Percentiles rank a stretch among this genome's conserved stretches.
Evolutionary conservation across 2,329 filamentous ascomycete genomes (phyloP).

Genomic region (Scortechinia acanthostroma): DNA sequence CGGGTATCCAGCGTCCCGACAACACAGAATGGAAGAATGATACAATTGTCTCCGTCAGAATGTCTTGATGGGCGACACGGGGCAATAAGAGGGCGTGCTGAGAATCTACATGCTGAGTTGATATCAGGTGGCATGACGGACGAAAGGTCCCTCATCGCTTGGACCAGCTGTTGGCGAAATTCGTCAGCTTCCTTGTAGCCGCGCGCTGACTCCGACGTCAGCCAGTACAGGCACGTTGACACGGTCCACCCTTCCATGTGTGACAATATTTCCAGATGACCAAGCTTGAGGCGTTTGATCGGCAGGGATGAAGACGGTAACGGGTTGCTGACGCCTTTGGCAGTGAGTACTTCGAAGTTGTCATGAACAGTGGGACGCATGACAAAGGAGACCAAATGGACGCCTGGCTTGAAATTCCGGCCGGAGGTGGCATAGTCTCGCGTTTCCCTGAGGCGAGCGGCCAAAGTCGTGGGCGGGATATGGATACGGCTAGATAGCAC

Average conservation of each 20-base stretch:
- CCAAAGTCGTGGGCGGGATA: slow-evolving; percentile 34
- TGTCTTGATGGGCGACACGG: neutral
- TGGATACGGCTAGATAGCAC: slow-evolving; percentile 46
- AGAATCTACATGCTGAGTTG: slow-evolving; percentile 14
- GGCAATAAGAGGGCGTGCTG: neutral
- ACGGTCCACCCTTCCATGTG: neutral
- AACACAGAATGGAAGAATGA: slow-evolving; percentile 30
- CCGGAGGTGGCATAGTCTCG: slow-evolving; percentile 23
- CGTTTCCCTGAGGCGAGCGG: slow-evolving; percentile 35
- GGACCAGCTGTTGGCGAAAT: neutral
- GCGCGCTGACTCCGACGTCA: neutral
- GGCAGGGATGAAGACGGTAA: slow-evolving; percentile 26
- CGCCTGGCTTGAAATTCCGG: slow-evolving; percentile 17
- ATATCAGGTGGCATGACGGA: slow-evolving; percentile 9
- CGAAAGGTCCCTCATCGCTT: neutral
- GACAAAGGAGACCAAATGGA: slow-evolving; percentile 31
- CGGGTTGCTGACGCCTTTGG: slow-evolving; percentile 23
- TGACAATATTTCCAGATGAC: slow-evolving; percentile 19
- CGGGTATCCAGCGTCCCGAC: slow-evolving; percentile 26
- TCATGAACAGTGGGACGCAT: slow-evolving; percentile 29
- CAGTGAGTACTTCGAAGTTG: slow-evolving; percentile 32
- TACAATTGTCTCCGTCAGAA: slow-evolving; percentile 15
- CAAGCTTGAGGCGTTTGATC: slow-evolving; percentile 18
- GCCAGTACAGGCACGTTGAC: neutral
- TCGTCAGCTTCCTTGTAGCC: neutral